Base-by-base conservation (phyloP, 257 asterid species). In the Osmanthus fragrans region DNA sequence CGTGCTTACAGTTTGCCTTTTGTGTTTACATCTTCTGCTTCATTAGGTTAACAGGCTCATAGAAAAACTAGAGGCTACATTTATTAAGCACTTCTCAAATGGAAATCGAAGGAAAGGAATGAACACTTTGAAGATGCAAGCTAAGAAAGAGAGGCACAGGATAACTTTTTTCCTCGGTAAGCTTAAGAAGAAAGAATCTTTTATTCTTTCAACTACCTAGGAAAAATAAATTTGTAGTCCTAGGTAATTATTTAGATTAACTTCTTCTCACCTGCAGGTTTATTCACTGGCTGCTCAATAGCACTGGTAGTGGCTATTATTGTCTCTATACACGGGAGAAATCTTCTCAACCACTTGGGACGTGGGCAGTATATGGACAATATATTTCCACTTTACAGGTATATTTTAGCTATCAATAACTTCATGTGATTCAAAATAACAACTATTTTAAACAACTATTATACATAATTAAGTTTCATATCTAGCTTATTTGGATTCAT, bases 341-440 rank as follows among this genome's bases (percentile, higher is more conserved):
- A 87, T 34, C 91, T 91, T 81, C 90, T 91, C 23, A 23, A 85
- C 4, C 85, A 79, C 32, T 76, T 27, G 23, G 90, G 85, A 42
- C 84, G 87, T 34, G 81, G 33, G 0, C 75, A 45, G 75, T 94
- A 92, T 84, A 92, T 94, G 97, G 78, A 88, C 8, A 88, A 74
- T 63, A 82, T 92, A 87, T 94, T 92, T 77, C 96, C 97, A 77
- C 92, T 94, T 56, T 90, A 94, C 40, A 92, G 97, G 98, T 94
- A 70, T 72, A 19, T 69, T 58, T 72, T 56, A 64, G 56, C 66
- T 36, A 69, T 63, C 30, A 39, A 71, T 11, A 34, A 6, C 34
- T 63, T 3, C 60, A 21, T 39, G 66, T 54, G 37, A 32, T 19
- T 18, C 0, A 13, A 29, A 23, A 18, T n/a, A 54, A 54, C 11